Evolutionary conservation across 139 green algal species (phyloP), one percentile per base, ranked within the genome.

Genomic region (Tetradesmus obliquus): DNA sequence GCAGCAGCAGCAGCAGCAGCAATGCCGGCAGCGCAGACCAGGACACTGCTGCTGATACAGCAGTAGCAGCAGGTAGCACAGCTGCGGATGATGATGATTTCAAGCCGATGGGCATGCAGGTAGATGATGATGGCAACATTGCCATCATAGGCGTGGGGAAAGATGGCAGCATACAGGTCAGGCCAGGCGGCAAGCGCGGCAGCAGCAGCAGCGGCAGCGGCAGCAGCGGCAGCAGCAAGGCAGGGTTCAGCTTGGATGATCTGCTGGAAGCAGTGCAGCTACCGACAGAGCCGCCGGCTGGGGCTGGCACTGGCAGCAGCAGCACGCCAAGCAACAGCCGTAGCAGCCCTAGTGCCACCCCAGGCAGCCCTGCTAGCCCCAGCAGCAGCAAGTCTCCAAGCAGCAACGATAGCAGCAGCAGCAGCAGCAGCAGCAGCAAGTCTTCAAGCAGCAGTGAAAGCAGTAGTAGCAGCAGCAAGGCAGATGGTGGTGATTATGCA

Each of bases 201-300:
- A 79, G 83, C 83, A 88, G 83, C 55, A 88, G 83, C 54, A 69
- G 51, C 83, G 55, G 83, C 83, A 88, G 83, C 55, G 79, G 83
- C 54, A 69, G 51, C 32, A 79, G 54, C 57, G 81, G 76, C 88
- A 84, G 88, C 10, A 66, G 79, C 55, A 5, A 57, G 24, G 55
- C 57, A 53, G 55, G 82, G 5, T 12, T 90, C 45, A 90, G 45
- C 55, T 54, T 72, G 74, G 19, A 66, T n/a, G 20, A 55, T 19
- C 51, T 90, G 45, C 3, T 71, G 20, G 66, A 7, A 20, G 60
- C 24, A 22, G 45, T 22, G 54, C 15, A 55, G 66, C 71, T 74
- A 51, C 13, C 72, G 19, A 1, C 19, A 19, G 15, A 69, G 12
- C 22, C 22, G 7, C 32, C 10, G n/a, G 57, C 57, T 60, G 22